Evolutionary conservation across 176 grass and related monocot species (phyloP).

Genomic region (Elymus sibiricus): DNA sequence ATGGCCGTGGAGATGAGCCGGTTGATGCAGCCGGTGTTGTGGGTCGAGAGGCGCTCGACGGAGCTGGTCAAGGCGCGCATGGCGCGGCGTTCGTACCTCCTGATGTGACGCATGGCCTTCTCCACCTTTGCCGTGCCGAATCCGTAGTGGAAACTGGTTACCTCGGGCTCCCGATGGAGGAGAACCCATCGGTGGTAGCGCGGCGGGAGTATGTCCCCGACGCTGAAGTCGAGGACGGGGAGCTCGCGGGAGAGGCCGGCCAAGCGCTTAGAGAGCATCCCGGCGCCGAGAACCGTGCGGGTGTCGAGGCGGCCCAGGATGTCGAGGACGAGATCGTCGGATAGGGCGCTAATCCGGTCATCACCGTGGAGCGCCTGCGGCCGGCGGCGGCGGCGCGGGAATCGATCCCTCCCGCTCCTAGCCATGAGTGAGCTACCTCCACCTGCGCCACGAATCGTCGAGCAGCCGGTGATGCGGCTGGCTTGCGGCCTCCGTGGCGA

Average conservation of each 20-base stretch:
- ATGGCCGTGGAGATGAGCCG: background rate
- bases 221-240: background rate
- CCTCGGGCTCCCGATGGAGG: background rate
- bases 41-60: background rate
- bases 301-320: background rate
- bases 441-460: no score
- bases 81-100: constrained; percentile 15
- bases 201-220: background rate
- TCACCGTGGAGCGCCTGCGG: no score
- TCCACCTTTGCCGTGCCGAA: background rate
- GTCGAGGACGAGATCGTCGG: background rate
- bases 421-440: no score
- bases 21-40: background rate
- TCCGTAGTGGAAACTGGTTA: background rate
- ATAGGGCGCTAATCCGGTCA: background rate
- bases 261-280: background rate
- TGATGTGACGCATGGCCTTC: background rate
- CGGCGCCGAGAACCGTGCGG: background rate
- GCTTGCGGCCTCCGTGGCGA: background rate
- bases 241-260: background rate
- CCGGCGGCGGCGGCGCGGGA: no score
- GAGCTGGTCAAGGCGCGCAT: background rate
- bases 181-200: background rate
- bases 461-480: background rate
- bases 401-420: no score